phyloP scores from a whole-genome alignment of 1,139 yeast genomes.

The Protomyces inundatus region DNA sequence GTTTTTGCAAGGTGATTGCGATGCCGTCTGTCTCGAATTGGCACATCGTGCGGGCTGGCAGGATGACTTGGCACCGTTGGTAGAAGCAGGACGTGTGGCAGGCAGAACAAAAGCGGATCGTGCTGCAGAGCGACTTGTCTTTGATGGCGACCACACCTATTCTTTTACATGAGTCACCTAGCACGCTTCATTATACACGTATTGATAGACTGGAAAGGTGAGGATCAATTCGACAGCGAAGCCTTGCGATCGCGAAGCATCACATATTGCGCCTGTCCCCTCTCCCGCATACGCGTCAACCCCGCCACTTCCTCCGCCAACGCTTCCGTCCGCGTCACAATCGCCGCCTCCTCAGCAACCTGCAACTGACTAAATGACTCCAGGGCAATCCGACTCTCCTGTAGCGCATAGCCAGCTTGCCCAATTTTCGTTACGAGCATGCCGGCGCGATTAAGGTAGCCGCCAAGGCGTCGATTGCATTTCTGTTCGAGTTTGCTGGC shows the following conservation, averaged over 20 bases:
- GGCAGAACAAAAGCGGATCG: background rate
- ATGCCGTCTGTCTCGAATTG: conserved; percentile 70
- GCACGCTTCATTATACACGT: background rate
- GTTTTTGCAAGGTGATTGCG: conserved; percentile 71
- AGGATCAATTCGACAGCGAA: background rate
- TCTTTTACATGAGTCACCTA: background rate
- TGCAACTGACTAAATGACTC: conserved; percentile 13
- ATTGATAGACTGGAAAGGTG: background rate
- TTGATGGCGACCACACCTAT: background rate
- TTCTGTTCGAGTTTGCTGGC: conserved; percentile 42
- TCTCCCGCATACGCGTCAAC: background rate
- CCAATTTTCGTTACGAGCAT: conserved; percentile 17
- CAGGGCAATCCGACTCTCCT: conserved; percentile 12
- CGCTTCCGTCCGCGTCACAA: conserved; percentile 6
- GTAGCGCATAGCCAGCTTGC: conserved; percentile 26
- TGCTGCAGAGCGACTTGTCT: background rate
- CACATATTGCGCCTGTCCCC: conserved; percentile 11
- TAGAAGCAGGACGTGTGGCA: background rate
- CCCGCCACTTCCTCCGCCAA: background rate
- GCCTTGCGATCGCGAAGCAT: background rate
- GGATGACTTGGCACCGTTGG: conserved; percentile 3
- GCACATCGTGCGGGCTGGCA: conserved; percentile 60
- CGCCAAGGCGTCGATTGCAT: conserved; percentile 39
- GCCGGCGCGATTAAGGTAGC: conserved; percentile 36
- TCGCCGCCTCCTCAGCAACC: conserved; percentile 9